phyloP scores from a whole-genome alignment of 768 basidiomycete genomes.

The Hebeloma cylindrosporum region DNA sequence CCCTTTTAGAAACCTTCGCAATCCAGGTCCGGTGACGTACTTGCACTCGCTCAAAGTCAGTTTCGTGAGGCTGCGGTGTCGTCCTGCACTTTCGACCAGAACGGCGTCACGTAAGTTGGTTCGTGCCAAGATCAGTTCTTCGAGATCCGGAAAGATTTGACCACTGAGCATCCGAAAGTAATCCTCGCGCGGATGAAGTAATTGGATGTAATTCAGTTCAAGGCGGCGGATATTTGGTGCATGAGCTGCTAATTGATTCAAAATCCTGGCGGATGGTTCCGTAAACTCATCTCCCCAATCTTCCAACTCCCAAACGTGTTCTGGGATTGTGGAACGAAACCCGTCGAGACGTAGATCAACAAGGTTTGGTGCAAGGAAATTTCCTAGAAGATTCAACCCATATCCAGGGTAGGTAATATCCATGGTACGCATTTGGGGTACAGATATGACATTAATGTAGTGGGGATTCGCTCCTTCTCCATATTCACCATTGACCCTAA shows the following conservation, averaged over 20 bases:
- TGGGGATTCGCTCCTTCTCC: conserved; percentile 2
- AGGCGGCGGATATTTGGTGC: conserved; percentile 3
- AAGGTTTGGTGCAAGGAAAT: conserved; percentile 5
- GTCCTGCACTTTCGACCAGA: not conserved
- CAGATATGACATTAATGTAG: not conserved
- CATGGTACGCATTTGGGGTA: conserved; percentile 4
- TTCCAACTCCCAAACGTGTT: conserved; percentile 2
- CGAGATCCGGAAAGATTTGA: not conserved
- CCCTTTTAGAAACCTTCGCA: not conserved
- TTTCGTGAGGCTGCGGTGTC: not conserved
- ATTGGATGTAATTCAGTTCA: conserved; percentile 1
- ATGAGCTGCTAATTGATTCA: not conserved
- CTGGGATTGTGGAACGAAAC: not conserved
- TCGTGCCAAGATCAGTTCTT: conserved; percentile 1
- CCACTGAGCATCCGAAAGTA: conserved; percentile 4
- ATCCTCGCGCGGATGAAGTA: not conserved
- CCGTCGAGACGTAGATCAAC: conserved; percentile 4
- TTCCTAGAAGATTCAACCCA: conserved; percentile 6
- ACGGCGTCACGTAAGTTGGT: conserved; percentile 1
- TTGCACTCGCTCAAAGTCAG: not conserved
- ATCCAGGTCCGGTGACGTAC: not conserved
- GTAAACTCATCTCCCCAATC: conserved; percentile 2
- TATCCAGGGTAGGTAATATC: conserved; percentile 6
- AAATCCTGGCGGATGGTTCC: not conserved
- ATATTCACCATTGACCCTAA: conserved; percentile 1